phyloP scores from a whole-genome alignment of 345 rosid species.

The Combretum micranthum region DNA sequence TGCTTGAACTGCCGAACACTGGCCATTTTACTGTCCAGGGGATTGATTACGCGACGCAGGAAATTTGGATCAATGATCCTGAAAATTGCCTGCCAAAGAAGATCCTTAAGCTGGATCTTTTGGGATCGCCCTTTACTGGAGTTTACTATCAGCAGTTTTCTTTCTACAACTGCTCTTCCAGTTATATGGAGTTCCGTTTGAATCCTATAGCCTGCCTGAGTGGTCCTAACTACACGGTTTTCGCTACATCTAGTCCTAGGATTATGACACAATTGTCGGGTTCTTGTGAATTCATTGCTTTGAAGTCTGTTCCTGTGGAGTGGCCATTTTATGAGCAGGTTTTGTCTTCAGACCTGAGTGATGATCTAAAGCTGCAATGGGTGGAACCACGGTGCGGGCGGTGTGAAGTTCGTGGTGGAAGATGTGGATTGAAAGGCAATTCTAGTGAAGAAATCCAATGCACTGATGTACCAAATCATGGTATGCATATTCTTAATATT shows the following conservation, averaged over 20 bases:
- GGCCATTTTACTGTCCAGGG: conserved; percentile 40
- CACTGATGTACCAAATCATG: conserved; percentile 21
- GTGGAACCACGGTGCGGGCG: conserved; percentile 32
- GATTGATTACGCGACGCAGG: conserved; percentile 50
- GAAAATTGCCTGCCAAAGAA: conserved; percentile 46
- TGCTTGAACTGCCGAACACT: conserved; percentile 26
- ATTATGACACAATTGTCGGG: conserved; percentile 11
- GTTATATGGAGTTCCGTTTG: conserved; percentile 19
- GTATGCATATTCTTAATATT: conserved; percentile 22
- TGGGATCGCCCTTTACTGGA: conserved; percentile 40
- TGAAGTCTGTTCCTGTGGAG: conserved; percentile 38
- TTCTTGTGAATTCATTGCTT: conserved; percentile 28
- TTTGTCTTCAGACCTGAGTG: conserved; percentile 33
- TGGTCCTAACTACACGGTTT: conserved; percentile 32
- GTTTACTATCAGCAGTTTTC: conserved; percentile 35
- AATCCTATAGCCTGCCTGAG: conserved; percentile 63
- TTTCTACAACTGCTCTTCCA: conserved; percentile 50
- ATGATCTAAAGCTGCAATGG: conserved; percentile 38
- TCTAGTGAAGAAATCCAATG: conserved; percentile 38
- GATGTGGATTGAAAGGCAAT: conserved; percentile 46
- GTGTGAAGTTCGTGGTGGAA: conserved; percentile 52
- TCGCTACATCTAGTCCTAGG: conserved; percentile 45
- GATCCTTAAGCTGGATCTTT: conserved; percentile 52
- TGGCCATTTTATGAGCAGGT: conserved; percentile 45
- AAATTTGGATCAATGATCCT: conserved; percentile 63